phyloP scores from a whole-genome alignment of 1,139 yeast genomes.

The Suhomyces chickasaworum region DNA sequence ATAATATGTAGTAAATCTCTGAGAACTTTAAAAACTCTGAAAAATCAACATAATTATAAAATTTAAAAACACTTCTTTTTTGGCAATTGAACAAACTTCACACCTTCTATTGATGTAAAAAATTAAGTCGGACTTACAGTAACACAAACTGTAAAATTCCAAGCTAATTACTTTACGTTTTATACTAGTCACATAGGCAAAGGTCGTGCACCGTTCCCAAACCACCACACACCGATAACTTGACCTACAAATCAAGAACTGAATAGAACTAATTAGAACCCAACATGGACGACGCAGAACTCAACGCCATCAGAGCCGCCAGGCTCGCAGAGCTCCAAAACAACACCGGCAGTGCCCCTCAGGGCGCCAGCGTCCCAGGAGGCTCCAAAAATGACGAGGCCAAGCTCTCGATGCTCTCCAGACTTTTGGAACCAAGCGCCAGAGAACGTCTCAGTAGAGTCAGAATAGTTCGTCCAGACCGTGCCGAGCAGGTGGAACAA shows the following conservation, averaged over 20 bases:
- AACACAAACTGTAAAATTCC: no score
- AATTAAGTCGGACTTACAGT: no score
- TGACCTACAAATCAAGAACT: neutral
- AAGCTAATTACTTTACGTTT: no score
- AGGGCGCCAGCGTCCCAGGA: slow-evolving; percentile 27
- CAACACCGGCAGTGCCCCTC: slow-evolving; percentile 24
- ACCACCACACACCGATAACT: no score
- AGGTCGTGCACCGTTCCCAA: neutral
- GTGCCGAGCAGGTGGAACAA: slow-evolving; percentile 89
- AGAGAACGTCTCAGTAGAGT: slow-evolving; percentile 87
- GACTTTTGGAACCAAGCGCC: slow-evolving; percentile 77
- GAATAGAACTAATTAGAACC: no score
- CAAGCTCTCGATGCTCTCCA: slow-evolving; percentile 54
- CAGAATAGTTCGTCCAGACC: slow-evolving; percentile 84
- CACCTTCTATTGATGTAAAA: no score
- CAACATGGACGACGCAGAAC: slow-evolving; percentile 73
- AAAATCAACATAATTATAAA: no score
- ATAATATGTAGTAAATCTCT: no score
- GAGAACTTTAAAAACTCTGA: no score
- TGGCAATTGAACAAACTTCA: no score
- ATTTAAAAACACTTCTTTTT: no score
- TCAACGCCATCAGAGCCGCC: slow-evolving; percentile 87
- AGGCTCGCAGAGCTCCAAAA: slow-evolving; percentile 79
- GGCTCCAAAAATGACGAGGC: slow-evolving; percentile 31
- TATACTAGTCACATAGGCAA: no score